A percentile compares a stretch with the other conserved stretches of the same genome.
These are phyloP conservation scores for Lecanoromycetidae sp. DNA, from an alignment of 2,329 filamentous ascomycete species.

Conservation along the genomic window DNA sequence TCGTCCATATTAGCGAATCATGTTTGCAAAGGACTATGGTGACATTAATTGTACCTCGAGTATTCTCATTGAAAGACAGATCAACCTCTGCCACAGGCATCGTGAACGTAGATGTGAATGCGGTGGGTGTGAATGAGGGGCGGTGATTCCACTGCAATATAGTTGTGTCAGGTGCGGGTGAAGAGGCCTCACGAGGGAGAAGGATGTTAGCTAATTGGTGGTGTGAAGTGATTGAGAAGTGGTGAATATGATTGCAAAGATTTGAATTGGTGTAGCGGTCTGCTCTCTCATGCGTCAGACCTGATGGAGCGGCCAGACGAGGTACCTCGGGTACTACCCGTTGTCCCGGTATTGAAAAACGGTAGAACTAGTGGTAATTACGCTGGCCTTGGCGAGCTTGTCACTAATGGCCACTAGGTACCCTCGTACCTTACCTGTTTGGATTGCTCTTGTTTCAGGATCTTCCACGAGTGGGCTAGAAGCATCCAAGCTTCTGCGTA, in stretches of 20 bases:
- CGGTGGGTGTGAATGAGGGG: neutral
- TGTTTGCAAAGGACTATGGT: no score
- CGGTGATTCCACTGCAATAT: no score
- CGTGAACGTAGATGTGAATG: constrained; percentile 17
- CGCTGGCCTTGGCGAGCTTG: neutral
- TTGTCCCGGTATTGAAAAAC: neutral
- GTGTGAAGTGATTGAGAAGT: neutral
- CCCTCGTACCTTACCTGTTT: no score
- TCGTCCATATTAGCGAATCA: neutral
- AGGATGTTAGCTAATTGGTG: no score
- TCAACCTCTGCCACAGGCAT: constrained; percentile 34
- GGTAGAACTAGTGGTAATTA: neutral
- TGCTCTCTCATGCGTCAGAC: neutral
- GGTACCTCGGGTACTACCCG: neutral
- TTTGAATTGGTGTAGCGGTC: neutral
- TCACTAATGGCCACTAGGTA: no score
- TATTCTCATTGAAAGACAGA: constrained; percentile 31
- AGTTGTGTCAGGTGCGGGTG: no score
- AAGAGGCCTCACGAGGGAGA: no score
- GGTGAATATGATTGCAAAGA: neutral
- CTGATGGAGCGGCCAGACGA: neutral
- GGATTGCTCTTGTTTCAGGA: constrained; percentile 4
- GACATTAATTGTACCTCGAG: constrained; percentile 34
- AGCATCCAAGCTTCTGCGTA: neutral
- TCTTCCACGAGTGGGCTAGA: neutral